Percentiles rank a stretch among this genome's conserved stretches.
phyloP scores from a whole-genome alignment of 805 yeast species.

The Candida ortonii region DNA sequence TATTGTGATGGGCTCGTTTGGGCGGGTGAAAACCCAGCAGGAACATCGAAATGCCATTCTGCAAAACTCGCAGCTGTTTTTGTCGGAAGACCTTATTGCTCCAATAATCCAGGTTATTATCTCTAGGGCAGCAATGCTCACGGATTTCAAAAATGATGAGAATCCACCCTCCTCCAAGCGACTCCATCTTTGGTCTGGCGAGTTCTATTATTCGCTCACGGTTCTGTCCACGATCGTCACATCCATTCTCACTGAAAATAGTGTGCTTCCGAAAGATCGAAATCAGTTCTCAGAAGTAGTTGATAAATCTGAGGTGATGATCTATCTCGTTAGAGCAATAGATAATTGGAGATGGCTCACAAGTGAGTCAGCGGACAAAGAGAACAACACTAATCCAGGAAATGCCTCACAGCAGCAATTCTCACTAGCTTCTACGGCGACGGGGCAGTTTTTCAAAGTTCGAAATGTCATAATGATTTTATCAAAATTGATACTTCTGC shows the following conservation, averaged over 20 bases:
- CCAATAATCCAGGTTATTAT: slow-evolving; percentile 16
- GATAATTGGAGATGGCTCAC: slow-evolving; percentile 66
- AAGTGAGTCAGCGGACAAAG: slow-evolving; percentile 23
- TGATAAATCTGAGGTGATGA: slow-evolving; percentile 38
- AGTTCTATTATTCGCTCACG: slow-evolving; percentile 31
- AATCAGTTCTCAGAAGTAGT: slow-evolving; percentile 10
- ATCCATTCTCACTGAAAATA: slow-evolving; percentile 11
- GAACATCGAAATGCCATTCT: slow-evolving; percentile 26
- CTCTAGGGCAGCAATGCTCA: slow-evolving; percentile 14
- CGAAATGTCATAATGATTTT: slow-evolving; percentile 54
- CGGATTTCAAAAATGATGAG: slow-evolving; percentile 23
- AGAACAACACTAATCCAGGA: slow-evolving; percentile 7
- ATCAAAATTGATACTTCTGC: slow-evolving; percentile 52
- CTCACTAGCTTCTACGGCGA: slow-evolving; percentile 14
- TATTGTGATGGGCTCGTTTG: slow-evolving; percentile 31
- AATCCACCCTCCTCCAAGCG: slow-evolving; percentile 4
- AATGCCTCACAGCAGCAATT: slow-evolving; percentile 28
- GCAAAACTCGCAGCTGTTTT: slow-evolving; percentile 22
- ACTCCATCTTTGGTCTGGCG: slow-evolving; percentile 22
- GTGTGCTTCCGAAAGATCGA: slow-evolving; percentile 6
- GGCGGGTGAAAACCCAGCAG: slow-evolving; percentile 17
- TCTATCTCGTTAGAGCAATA: slow-evolving; percentile 44
- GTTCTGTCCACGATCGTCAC: slow-evolving; percentile 24
- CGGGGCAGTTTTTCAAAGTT: slow-evolving; percentile 39
- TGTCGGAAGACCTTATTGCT: slow-evolving; percentile 12